Evolutionary conservation across 1,139 yeast species (phyloP), one percentile per base, ranked within the genome.

Genomic region (Debaryomyces udenii): DNA sequence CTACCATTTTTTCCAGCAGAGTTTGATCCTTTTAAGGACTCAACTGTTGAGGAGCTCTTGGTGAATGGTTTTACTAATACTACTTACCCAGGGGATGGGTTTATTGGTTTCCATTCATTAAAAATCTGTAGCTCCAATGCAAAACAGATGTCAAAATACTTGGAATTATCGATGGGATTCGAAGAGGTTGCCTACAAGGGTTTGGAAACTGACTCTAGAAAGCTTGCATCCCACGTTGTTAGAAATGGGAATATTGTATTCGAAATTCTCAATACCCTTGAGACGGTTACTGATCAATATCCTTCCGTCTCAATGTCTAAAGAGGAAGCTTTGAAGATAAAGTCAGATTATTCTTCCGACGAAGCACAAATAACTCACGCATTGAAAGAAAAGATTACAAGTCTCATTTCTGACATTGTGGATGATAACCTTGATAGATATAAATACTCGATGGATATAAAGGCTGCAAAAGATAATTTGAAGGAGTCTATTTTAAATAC

Each of bases 151-250:
- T 82, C 94, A 0, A 59, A 64, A 22, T 77, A 71, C 53, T 77
- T 82, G 43, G 71, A 78, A 38, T 53, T 71, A 11, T 61, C 77
- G 3, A 75, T 81, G 68, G 96, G 94, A 0, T 87, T 87, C 57
- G 52, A 66, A 22, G 78, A 75, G 35, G 58, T 83, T 35, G 94
- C 90, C 1, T 79, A 74, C 51, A 71, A 62, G 46, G 89, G 88
- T 1, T 68, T 87, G 35, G 93, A 85, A 54, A 84, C 83, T 1
- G 87, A 85, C 1, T 77, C 85, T 4, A 69, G 77, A 39, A 62
- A 70, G 9, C 58, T 80, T 9, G 74, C 80, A 4, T 69, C 84
- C 1, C 85, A 83, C 51, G 94, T 83, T 0, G 70, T 87, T 9
- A 59, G 59, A 28, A 83, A 83, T 54, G 85, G 85, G 1, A 54